Evolutionary conservation across 257 asterid genomes (phyloP).

Genomic region (Solanum clarkiae): DNA sequence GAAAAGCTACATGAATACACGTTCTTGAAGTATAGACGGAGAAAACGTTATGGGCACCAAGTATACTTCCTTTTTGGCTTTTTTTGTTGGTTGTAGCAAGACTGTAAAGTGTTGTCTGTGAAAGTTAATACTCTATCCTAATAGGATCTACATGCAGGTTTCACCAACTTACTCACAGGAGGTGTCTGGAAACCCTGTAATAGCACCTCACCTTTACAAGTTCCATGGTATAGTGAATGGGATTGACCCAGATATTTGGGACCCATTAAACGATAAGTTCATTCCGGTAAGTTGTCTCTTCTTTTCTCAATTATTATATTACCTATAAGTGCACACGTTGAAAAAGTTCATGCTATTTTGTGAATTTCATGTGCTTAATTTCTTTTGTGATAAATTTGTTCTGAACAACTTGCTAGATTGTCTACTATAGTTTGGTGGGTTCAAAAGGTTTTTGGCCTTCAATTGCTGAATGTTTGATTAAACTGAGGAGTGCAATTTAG

Average conservation of each 20-base stretch:
- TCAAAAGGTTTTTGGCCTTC: neutral
- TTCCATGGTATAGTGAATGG: conserved; percentile 96
- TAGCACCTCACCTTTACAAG: conserved; percentile 75
- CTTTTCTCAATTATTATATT: neutral
- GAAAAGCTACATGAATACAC: neutral
- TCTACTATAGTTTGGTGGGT: neutral
- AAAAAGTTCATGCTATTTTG: neutral
- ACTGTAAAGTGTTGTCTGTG: neutral
- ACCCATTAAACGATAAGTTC: conserved; percentile 80
- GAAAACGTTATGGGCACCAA: neutral
- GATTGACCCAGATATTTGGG: conserved; percentile 98
- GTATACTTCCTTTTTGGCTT: neutral
- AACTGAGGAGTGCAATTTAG: neutral
- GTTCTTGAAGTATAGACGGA: neutral
- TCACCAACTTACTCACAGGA: conserved; percentile 89
- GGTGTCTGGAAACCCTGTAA: conserved; percentile 62
- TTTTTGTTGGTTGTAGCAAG: neutral
- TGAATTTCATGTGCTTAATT: neutral
- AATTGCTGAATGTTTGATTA: neutral
- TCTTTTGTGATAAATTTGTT: neutral
- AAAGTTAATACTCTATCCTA: neutral
- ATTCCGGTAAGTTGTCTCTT: conserved; percentile 59
- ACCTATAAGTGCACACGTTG: neutral
- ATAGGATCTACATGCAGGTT: conserved; percentile 40
- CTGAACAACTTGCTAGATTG: neutral